Evolutionary conservation across 108 stramenopile genomes (phyloP).

Genomic region (Epipyxis sp.): DNA sequence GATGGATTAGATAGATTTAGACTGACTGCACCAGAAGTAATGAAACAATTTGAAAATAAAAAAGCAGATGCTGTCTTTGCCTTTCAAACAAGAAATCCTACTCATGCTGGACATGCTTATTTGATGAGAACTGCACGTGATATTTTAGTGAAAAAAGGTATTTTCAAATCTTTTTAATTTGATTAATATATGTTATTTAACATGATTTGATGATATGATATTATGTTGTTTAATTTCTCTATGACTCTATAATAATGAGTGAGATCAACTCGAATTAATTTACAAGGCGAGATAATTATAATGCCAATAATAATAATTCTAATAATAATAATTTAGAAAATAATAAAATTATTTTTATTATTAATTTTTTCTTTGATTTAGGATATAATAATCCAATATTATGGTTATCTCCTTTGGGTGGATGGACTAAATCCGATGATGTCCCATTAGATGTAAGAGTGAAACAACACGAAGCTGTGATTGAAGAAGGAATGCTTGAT

Average conservation of each 20-base stretch:
- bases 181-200: neutral
- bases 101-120: constrained; percentile 97
- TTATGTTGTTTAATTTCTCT: neutral
- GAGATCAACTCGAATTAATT: too few species aligned
- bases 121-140: constrained; percentile 93
- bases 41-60: constrained; percentile 84
- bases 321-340: too few species aligned
- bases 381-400: constrained; percentile 90
- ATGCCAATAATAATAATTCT: too few species aligned
- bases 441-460: constrained; percentile 96
- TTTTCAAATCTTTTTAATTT: neutral
- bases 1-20: constrained; percentile 97
- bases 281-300: too few species aligned
- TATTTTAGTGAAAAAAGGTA: constrained; percentile 62
- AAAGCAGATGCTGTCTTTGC: constrained; percentile 96
- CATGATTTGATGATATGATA: neutral
- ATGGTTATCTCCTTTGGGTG: constrained; percentile 94
- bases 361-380: constrained; percentile 62
- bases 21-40: constrained; percentile 80
- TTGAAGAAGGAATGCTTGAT: constrained; percentile 80
- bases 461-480: constrained; percentile 87
- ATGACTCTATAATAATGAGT: too few species aligned
- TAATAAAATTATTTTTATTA: neutral
- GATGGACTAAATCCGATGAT: constrained; percentile 97
- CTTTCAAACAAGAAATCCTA: constrained; percentile 96